phyloP scores from a whole-genome alignment of 2,329 filamentous ascomycete species.

The Pseudogymnoascus sp. region DNA sequence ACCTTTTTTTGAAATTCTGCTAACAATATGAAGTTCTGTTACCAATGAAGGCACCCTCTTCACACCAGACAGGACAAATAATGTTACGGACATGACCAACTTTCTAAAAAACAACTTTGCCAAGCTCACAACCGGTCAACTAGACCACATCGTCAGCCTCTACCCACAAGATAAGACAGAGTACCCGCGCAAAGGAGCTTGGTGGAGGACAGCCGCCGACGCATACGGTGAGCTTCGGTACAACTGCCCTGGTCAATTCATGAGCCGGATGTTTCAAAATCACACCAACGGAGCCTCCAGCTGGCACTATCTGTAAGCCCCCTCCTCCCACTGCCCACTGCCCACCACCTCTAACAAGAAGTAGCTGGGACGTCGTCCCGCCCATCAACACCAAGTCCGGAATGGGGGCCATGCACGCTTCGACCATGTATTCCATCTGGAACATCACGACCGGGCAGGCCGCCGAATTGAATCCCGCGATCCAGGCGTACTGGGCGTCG shows the following conservation, averaged over 20 bases:
- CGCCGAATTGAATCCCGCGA: constrained; percentile 47
- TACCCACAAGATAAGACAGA: constrained; percentile 44
- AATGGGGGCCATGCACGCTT: constrained; percentile 58
- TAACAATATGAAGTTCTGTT: constrained; percentile 36
- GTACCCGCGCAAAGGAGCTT: constrained; percentile 41
- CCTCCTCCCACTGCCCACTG: not conserved
- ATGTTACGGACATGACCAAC: constrained; percentile 40
- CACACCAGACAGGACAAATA: constrained; percentile 42
- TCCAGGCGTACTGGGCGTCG: constrained; percentile 67
- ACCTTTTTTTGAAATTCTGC: not conserved
- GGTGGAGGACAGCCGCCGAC: constrained; percentile 51
- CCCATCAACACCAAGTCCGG: constrained; percentile 44
- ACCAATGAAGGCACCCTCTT: constrained; percentile 62
- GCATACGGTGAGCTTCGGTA: constrained; percentile 61
- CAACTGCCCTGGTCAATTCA: constrained; percentile 54
- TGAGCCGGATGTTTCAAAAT: constrained; percentile 26
- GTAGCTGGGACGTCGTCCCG: constrained; percentile 49
- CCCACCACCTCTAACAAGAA: constrained; percentile 12
- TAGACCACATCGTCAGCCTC: constrained; percentile 44
- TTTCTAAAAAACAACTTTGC: constrained; percentile 56
- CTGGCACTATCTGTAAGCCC: constrained; percentile 56
- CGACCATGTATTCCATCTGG: constrained; percentile 61
- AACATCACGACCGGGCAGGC: constrained; percentile 56
- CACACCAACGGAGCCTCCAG: constrained; percentile 25
- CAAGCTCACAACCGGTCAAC: constrained; percentile 42